A percentile compares a stretch with the other conserved stretches of the same genome.
Evolutionary conservation across 176 grass and related monocot species (phyloP).

Genomic region (Oropetium thomaeum): DNA sequence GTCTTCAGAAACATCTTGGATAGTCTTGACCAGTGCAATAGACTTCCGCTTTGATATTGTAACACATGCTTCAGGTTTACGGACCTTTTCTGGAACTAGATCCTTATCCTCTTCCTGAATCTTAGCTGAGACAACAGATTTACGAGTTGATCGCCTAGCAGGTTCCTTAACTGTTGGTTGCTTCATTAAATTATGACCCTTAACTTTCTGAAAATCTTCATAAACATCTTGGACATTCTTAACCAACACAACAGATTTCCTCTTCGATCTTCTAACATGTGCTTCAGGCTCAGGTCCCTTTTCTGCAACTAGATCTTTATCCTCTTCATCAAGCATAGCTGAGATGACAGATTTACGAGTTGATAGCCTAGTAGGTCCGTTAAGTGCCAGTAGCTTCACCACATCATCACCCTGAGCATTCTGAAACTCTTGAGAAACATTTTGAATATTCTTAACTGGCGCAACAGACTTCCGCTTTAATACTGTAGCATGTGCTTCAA

Average conservation of each 20-base stretch:
- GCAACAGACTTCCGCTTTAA: too few relatives aligned
- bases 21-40: not conserved
- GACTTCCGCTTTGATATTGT: slow-evolving; percentile 11
- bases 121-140: not conserved
- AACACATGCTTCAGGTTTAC: slow-evolving; percentile 19
- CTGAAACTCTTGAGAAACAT: too few relatives aligned
- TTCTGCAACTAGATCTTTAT: not conserved
- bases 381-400: slow-evolving; percentile 13
- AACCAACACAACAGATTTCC: too few relatives aligned
- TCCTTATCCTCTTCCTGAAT: slow-evolving; percentile 8
- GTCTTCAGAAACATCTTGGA: not conserved
- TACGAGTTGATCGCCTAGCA: not conserved
- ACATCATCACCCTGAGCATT: not conserved
- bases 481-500: too few relatives aligned
- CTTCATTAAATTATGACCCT: too few relatives aligned
- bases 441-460: too few relatives aligned
- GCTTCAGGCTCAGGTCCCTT: not conserved
- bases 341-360: slow-evolving; percentile 18
- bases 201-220: too few relatives aligned
- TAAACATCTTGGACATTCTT: too few relatives aligned
- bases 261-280: too few relatives aligned
- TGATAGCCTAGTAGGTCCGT: slow-evolving; percentile 1
- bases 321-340: not conserved
- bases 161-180: too few relatives aligned
- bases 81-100: not conserved